phyloP scores from a whole-genome alignment of 2,329 filamentous ascomycete genomes.

The Pleochaeta shiraiana region DNA sequence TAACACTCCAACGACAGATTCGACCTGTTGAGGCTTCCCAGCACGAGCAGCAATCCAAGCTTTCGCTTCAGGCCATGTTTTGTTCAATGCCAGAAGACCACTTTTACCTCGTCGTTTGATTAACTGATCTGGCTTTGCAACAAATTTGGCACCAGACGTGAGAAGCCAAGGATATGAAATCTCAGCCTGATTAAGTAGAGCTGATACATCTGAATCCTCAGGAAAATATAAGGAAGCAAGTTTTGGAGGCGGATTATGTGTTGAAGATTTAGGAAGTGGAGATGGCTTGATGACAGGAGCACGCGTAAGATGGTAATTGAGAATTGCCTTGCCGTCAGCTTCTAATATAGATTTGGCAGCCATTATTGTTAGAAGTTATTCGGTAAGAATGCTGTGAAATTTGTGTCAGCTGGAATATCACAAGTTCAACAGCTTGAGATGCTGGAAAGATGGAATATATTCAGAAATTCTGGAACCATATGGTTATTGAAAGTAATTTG shows the following conservation, averaged over 20 bases:
- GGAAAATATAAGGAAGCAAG: slow-evolving; percentile 86
- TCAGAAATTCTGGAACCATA: slow-evolving; percentile 3
- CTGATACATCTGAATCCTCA: slow-evolving; percentile 62
- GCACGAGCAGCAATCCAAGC: slow-evolving; percentile 87
- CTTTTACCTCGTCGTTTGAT: slow-evolving; percentile 99
- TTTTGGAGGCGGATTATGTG: slow-evolving; percentile 81
- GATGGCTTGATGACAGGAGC: slow-evolving; percentile 95
- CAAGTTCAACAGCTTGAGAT: too few species aligned
- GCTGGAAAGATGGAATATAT: not conserved
- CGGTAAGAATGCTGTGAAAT: too few species aligned
- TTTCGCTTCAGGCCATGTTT: slow-evolving; percentile 85
- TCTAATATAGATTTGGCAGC: slow-evolving; percentile 95
- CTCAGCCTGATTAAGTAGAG: slow-evolving; percentile 87
- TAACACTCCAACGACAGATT: slow-evolving; percentile 72
- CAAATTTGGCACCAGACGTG: slow-evolving; percentile 65
- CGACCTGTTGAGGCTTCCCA: slow-evolving; percentile 80
- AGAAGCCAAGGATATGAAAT: slow-evolving; percentile 93
- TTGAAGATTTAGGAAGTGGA: slow-evolving; percentile 61
- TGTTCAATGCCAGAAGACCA: slow-evolving; percentile 88
- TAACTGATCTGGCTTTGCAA: slow-evolving; percentile 98
- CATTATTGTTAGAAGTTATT: slow-evolving; percentile 31
- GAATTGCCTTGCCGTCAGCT: slow-evolving; percentile 99
- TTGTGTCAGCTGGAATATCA: too few species aligned
- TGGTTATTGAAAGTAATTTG: too few species aligned
- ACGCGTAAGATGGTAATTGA: slow-evolving; percentile 99